A percentile compares a stretch with the other conserved stretches of the same genome.
Conservation (phyloP, 2,329 filamentous ascomycete genomes). For the Verticillium zaregamsianum region DNA sequence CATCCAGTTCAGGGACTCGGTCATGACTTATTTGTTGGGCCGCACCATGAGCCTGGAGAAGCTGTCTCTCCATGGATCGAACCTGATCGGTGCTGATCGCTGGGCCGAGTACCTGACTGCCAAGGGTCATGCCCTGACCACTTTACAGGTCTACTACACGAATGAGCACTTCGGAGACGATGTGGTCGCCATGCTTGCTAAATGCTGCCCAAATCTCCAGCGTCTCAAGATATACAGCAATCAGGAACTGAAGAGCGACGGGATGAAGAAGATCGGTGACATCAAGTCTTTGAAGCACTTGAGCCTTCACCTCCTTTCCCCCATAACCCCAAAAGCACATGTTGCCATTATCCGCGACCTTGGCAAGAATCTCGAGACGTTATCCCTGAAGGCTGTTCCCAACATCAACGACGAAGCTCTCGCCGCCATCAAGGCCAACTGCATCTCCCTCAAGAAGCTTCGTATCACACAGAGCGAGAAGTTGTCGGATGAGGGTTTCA, state of each 20-base stretch:
- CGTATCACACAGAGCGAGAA: slow-evolving; percentile 73
- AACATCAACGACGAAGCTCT: slow-evolving; percentile 67
- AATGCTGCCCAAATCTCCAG: slow-evolving; percentile 62
- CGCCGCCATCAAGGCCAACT: slow-evolving; percentile 65
- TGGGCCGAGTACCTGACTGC: slow-evolving; percentile 68
- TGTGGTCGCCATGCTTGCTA: slow-evolving; percentile 56
- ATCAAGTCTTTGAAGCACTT: slow-evolving; percentile 68
- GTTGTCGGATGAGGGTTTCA: slow-evolving; percentile 73
- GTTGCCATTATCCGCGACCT: slow-evolving; percentile 56
- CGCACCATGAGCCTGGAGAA: slow-evolving; percentile 65
- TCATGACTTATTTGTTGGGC: slow-evolving; percentile 75
- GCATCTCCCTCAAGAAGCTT: slow-evolving; percentile 66
- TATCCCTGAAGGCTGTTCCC: slow-evolving; percentile 70
- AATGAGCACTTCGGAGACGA: slow-evolving; percentile 78
- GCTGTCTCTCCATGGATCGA: slow-evolving; percentile 78
- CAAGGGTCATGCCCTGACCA: slow-evolving; percentile 61
- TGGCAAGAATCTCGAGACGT: slow-evolving; percentile 65
- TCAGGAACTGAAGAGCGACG: slow-evolving; percentile 63
- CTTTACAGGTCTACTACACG: slow-evolving; percentile 76
- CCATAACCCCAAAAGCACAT: slow-evolving; percentile 53
- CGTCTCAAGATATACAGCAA: slow-evolving; percentile 81
- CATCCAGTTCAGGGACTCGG: slow-evolving; percentile 86
- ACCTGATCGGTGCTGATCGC: slow-evolving; percentile 71
- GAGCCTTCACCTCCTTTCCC: slow-evolving; percentile 62
- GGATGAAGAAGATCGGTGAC: slow-evolving; percentile 60